Conservation (phyloP, 768 basidiomycete genomes). For the Panaeolus cyanescens region DNA sequence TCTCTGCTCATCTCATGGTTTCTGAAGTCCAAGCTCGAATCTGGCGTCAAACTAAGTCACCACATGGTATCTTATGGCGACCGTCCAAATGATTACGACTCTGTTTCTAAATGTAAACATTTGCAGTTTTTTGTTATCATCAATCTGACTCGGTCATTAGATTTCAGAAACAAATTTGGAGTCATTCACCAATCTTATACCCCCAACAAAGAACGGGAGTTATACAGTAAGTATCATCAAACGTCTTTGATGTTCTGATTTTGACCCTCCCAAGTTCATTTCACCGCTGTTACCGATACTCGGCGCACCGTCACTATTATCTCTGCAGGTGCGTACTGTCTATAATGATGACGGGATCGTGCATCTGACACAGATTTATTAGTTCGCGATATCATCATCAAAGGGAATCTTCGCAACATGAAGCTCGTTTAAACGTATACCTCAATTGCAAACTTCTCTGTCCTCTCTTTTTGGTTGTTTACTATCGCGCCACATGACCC, state of each 20-base stretch:
- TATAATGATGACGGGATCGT: background rate
- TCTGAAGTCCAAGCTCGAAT: slow-evolving; percentile 67
- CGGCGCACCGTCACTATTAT: slow-evolving; percentile 74
- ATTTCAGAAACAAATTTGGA: slow-evolving; percentile 74
- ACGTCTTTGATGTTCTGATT: background rate
- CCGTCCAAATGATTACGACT: slow-evolving; percentile 77
- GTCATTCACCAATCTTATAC: slow-evolving; percentile 67
- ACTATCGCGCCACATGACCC: background rate
- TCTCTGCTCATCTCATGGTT: slow-evolving; percentile 5
- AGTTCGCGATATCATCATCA: slow-evolving; percentile 76
- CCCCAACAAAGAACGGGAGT: slow-evolving; percentile 70
- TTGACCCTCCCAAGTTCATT: slow-evolving; percentile 54
- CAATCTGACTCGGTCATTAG: slow-evolving; percentile 35
- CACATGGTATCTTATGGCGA: slow-evolving; percentile 75
- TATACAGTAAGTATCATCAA: slow-evolving; percentile 56
- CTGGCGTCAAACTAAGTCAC: slow-evolving; percentile 70
- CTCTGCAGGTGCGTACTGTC: slow-evolving; percentile 54
- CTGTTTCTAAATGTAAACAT: slow-evolving; percentile 70
- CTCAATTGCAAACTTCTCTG: background rate
- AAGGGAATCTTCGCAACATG: slow-evolving; percentile 63
- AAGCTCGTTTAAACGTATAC: slow-evolving; percentile 41
- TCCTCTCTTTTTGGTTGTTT: background rate
- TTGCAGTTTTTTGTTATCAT: slow-evolving; percentile 6
- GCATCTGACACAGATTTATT: slow-evolving; percentile 9
- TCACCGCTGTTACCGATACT: slow-evolving; percentile 84